These are phyloP conservation scores for Lolium multiflorum DNA, from an alignment of 176 grass and related monocot genomes.

Conservation along the genomic window DNA sequence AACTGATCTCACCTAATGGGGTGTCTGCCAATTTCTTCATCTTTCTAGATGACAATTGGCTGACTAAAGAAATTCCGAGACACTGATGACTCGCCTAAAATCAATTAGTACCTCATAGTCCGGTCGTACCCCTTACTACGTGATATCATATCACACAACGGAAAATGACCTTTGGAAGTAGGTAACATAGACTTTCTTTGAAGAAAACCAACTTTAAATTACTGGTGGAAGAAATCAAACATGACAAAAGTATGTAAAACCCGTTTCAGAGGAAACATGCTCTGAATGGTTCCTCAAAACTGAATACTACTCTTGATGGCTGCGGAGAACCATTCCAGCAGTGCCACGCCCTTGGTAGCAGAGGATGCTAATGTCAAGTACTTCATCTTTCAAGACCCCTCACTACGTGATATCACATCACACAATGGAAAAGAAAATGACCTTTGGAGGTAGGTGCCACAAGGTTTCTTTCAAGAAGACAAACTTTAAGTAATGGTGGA, in stretches of 20 bases:
- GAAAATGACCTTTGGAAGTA: not conserved
- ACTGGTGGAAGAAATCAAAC: not conserved
- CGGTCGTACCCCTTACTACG: not conserved
- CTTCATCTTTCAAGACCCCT: not conserved
- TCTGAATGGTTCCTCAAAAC: not conserved
- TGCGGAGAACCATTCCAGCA: not conserved
- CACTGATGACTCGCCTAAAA: not conserved
- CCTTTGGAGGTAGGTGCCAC: not conserved
- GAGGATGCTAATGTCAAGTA: not conserved
- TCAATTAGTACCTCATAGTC: not conserved
- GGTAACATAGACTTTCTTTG: not conserved
- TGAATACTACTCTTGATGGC: not conserved
- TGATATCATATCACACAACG: not conserved
- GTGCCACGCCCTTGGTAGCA: not conserved
- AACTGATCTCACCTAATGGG: not conserved
- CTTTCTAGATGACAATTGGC: not conserved
- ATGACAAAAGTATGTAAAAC: not conserved
- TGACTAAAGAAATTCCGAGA: not conserved
- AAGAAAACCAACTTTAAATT: conserved; percentile 2
- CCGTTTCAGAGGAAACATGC: not conserved
- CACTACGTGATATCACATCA: not conserved
- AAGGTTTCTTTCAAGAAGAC: not conserved
- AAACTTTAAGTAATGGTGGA: not conserved
- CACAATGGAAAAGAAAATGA: not conserved
- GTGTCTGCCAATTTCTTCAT: not conserved